These are phyloP conservation scores for Naganishia liquefaciens DNA, from an alignment of 1,284 basidiomycete species.

Conservation along the genomic window DNA sequence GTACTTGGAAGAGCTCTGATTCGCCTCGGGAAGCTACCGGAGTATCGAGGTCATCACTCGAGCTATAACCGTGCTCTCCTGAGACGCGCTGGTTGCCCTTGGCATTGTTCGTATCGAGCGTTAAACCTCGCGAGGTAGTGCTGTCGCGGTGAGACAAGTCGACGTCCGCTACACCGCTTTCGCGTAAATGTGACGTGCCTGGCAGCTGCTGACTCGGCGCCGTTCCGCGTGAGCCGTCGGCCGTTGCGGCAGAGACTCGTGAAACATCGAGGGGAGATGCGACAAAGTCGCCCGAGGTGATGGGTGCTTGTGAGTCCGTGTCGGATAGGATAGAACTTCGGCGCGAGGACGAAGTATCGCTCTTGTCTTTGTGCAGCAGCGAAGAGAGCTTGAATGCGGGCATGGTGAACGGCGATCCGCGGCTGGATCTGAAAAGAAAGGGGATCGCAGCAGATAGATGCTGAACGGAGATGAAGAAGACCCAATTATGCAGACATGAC, in stretches of 20 bases:
- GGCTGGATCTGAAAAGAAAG: too few relatives aligned
- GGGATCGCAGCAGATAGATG: too few relatives aligned
- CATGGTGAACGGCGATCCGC: slow-evolving; percentile 4
- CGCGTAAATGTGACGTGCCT: slow-evolving; percentile 3
- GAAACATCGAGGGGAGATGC: slow-evolving; percentile 1
- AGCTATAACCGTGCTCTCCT: not conserved
- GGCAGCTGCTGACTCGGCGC: not conserved
- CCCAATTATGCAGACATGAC: too few relatives aligned
- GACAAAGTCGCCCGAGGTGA: not conserved
- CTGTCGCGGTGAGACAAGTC: slow-evolving; percentile 7
- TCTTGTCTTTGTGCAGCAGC: slow-evolving; percentile 18
- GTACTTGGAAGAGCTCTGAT: slow-evolving; percentile 23
- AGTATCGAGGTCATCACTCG: slow-evolving; percentile 16
- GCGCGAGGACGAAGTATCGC: slow-evolving; percentile 8
- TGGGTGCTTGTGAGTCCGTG: not conserved
- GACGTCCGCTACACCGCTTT: slow-evolving; percentile 5
- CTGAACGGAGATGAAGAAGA: too few relatives aligned
- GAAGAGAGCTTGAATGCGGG: slow-evolving; percentile 23
- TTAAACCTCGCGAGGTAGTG: slow-evolving; percentile 1
- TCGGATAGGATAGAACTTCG: slow-evolving; percentile 16
- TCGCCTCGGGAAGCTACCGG: slow-evolving; percentile 14
- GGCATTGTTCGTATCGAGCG: slow-evolving; percentile 14
- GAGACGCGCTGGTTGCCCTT: slow-evolving; percentile 1
- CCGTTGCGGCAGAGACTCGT: not conserved
- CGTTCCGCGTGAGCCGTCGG: not conserved